Percentiles rank a stretch among this genome's conserved stretches.
These are phyloP conservation scores for Xylaria flabelliformis DNA, from an alignment of 495 filamentous ascomycete species.

Conservation along the genomic window DNA sequence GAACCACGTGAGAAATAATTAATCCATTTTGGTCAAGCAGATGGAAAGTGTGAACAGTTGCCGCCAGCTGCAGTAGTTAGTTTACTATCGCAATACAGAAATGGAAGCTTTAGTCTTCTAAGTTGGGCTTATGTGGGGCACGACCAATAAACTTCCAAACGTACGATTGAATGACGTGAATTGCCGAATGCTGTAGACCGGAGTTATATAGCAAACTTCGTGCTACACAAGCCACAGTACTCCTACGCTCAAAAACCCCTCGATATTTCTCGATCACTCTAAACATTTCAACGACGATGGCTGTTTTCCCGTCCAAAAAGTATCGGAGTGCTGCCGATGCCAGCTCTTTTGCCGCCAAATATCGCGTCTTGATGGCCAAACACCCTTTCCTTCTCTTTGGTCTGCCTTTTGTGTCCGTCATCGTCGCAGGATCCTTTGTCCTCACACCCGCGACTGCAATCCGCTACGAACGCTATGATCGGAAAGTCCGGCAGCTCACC, in stretches of 20 bases:
- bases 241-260: not conserved
- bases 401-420: conserved; percentile 88
- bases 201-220: not conserved
- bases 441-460: conserved; percentile 92
- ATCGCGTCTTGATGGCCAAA: conserved; percentile 70
- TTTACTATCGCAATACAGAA: too few species aligned
- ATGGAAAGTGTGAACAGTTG: not conserved
- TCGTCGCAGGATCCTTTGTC: conserved; percentile 94
- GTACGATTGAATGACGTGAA: too few species aligned
- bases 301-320: conserved; percentile 73
- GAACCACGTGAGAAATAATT: conserved; percentile 28
- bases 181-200: too few species aligned
- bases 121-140: too few species aligned
- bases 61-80: not conserved
- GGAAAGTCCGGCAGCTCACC: conserved; percentile 79
- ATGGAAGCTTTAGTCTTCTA: too few species aligned
- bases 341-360: conserved; percentile 73
- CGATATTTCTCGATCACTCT: not conserved
- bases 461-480: conserved; percentile 90
- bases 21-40: not conserved
- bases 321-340: conserved; percentile 66
- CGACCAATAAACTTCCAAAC: too few species aligned
- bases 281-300: conserved; percentile 59
- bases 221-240: not conserved
- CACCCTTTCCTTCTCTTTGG: conserved; percentile 95